These are phyloP conservation scores for Paxillus involutus DNA, from an alignment of 768 basidiomycete species.

Conservation along the genomic window DNA sequence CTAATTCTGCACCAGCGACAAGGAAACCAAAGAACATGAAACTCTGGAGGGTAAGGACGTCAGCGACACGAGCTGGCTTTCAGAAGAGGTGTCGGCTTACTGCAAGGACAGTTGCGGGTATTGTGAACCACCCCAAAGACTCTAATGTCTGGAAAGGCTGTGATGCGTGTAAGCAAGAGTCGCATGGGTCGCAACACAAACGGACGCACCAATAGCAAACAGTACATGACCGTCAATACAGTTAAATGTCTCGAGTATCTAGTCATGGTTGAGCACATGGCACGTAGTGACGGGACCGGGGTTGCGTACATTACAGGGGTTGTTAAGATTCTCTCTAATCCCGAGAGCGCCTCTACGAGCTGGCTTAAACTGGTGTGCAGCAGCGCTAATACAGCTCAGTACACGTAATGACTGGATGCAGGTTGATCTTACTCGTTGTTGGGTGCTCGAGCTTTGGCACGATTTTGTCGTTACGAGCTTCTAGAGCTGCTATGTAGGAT, in stretches of 20 bases:
- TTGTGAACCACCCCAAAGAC: constrained; percentile 57
- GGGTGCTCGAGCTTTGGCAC: constrained; percentile 44
- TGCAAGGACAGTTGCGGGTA: constrained; percentile 54
- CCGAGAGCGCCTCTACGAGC: constrained; percentile 64
- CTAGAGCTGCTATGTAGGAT: constrained; percentile 63
- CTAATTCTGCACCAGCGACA: constrained; percentile 72
- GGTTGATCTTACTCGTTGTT: constrained; percentile 49
- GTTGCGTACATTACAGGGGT: constrained; percentile 41
- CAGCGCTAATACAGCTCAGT: constrained; percentile 33
- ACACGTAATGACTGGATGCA: not conserved
- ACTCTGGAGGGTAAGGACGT: constrained; percentile 32
- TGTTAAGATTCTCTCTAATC: constrained; percentile 70
- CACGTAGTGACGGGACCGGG: not conserved
- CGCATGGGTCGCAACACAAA: not conserved
- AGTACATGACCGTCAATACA: constrained; percentile 61
- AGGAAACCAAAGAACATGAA: constrained; percentile 75
- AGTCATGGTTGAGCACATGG: too few species aligned
- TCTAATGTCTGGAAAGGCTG: constrained; percentile 67
- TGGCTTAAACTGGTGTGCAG: constrained; percentile 50
- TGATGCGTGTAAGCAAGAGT: not conserved
- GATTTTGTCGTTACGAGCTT: constrained; percentile 34
- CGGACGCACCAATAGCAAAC: constrained; percentile 52
- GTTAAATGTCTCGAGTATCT: constrained; percentile 71
- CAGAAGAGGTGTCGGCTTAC: constrained; percentile 31
- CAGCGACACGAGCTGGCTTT: not conserved